Conservation (phyloP, 2,329 filamentous ascomycete species). For the Passalora sequoiae region DNA sequence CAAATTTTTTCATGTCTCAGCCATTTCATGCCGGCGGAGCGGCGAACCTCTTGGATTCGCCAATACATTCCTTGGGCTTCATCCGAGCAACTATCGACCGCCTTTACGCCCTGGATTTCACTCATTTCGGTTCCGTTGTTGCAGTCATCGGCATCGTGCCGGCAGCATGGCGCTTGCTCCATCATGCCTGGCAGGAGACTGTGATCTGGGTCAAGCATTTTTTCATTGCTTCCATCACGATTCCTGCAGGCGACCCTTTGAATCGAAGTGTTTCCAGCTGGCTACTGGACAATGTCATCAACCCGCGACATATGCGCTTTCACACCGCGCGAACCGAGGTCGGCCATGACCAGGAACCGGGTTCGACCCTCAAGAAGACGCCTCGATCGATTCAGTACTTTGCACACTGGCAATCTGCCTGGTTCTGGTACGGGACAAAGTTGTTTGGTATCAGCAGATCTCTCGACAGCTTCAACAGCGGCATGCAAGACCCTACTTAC, state of each 20-base stretch:
- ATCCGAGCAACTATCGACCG: conserved; percentile 15
- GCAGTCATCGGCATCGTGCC: conserved; percentile 21
- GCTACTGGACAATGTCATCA: conserved; percentile 23
- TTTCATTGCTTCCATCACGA: conserved; percentile 23
- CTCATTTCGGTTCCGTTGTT: conserved; percentile 24
- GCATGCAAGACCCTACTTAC: conserved; percentile 21
- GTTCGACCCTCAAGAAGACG: conserved; percentile 22
- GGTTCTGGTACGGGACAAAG: conserved; percentile 20
- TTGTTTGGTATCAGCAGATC: conserved; percentile 19
- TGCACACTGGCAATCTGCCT: conserved; percentile 22
- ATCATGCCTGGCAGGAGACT: conserved; percentile 18
- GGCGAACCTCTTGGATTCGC: conserved; percentile 12
- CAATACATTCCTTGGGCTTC: conserved; percentile 12
- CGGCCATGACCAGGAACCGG: conserved; percentile 18
- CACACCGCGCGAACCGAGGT: conserved; percentile 23
- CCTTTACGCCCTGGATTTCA: conserved; percentile 21
- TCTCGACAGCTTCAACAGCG: conserved; percentile 19
- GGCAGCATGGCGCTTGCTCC: conserved; percentile 17
- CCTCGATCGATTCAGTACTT: conserved; percentile 22
- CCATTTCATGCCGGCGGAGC: conserved; percentile 21
- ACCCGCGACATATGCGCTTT: conserved; percentile 20
- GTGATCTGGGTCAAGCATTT: conserved; percentile 22
- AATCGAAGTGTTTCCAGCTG: conserved; percentile 25
- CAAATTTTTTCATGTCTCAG: conserved; percentile 12
- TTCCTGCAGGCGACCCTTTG: conserved; percentile 22